phyloP scores from a whole-genome alignment of 805 yeast species.

The Lachancea mirantina region DNA sequence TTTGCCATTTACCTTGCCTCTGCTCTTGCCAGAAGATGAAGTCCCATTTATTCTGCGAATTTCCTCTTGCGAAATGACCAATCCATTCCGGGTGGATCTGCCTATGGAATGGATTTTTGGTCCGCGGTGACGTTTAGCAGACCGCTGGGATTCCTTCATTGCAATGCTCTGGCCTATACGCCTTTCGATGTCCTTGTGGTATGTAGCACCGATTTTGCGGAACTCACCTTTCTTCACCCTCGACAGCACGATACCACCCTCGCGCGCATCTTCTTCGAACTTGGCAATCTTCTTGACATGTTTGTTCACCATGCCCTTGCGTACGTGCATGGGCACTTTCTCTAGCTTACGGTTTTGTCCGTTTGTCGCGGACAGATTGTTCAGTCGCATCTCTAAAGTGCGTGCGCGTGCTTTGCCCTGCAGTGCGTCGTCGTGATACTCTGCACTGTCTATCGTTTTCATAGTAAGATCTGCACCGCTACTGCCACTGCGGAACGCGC shows the following conservation, averaged over 20 bases:
- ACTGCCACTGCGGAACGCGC: constrained; percentile 26
- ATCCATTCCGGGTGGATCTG: constrained; percentile 68
- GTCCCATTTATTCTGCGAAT: constrained; percentile 42
- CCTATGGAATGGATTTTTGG: constrained; percentile 73
- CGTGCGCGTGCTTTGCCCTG: constrained; percentile 64
- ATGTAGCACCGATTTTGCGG: constrained; percentile 47
- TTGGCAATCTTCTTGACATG: constrained; percentile 45
- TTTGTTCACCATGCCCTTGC: constrained; percentile 73
- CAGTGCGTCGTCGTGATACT: constrained; percentile 40
- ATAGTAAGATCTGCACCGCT: constrained; percentile 67
- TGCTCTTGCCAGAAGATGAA: not conserved
- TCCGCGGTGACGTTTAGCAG: constrained; percentile 59
- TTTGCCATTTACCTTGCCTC: too few species aligned
- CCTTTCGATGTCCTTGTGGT: constrained; percentile 32
- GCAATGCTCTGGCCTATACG: constrained; percentile 47
- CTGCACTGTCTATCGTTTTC: constrained; percentile 43
- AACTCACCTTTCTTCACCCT: constrained; percentile 60
- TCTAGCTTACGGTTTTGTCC: constrained; percentile 42
- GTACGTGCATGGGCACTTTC: constrained; percentile 81
- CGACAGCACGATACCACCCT: constrained; percentile 85
- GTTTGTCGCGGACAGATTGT: constrained; percentile 40
- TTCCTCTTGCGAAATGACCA: constrained; percentile 61
- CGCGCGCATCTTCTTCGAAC: constrained; percentile 71
- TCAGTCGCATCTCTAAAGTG: constrained; percentile 53
- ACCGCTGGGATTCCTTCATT: constrained; percentile 36